Conservation (phyloP, 345 rosid species). For the Hypericum perforatum region DNA sequence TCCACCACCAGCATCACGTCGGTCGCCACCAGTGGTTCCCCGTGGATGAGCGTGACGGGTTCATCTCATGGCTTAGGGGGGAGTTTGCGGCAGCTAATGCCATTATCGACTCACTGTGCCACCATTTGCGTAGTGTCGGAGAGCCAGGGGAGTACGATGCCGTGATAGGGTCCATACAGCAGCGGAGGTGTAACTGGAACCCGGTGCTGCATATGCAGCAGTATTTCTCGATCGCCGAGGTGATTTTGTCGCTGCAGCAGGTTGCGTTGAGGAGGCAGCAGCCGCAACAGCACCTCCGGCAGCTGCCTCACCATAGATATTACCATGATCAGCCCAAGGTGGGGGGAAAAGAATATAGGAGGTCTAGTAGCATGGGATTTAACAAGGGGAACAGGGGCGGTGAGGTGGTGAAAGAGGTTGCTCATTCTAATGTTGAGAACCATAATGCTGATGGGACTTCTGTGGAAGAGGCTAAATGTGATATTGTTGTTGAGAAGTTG, state of each 20-base stretch:
- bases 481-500: slow-evolving; percentile 18
- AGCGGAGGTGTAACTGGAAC: slow-evolving; percentile 74
- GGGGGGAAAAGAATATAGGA: slow-evolving; percentile 45
- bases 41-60: slow-evolving; percentile 63
- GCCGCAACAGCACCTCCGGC: slow-evolving; percentile 15
- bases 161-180: slow-evolving; percentile 46
- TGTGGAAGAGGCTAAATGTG: slow-evolving; percentile 29
- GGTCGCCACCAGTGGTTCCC: slow-evolving; percentile 43
- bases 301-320: slow-evolving; percentile 15
- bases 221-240: slow-evolving; percentile 50
- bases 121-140: slow-evolving; percentile 51
- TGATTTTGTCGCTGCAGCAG: slow-evolving; percentile 52
- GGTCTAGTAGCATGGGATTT: slow-evolving; percentile 38
- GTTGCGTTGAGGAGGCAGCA: slow-evolving; percentile 50
- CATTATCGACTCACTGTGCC: slow-evolving; percentile 64
- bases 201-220: slow-evolving; percentile 80
- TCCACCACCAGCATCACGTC: slow-evolving; percentile 26
- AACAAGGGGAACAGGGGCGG: slow-evolving; percentile 31
- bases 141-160: slow-evolving; percentile 65
- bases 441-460: slow-evolving; percentile 23
- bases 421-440: slow-evolving; percentile 23
- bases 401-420: slow-evolving; percentile 30
- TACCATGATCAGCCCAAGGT: slow-evolving; percentile 40
- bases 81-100: slow-evolving; percentile 96
- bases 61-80: slow-evolving; percentile 74